Evolutionary conservation across 75 land plant genomes (phyloP).

Genomic region (Pinus tabuliformis): DNA sequence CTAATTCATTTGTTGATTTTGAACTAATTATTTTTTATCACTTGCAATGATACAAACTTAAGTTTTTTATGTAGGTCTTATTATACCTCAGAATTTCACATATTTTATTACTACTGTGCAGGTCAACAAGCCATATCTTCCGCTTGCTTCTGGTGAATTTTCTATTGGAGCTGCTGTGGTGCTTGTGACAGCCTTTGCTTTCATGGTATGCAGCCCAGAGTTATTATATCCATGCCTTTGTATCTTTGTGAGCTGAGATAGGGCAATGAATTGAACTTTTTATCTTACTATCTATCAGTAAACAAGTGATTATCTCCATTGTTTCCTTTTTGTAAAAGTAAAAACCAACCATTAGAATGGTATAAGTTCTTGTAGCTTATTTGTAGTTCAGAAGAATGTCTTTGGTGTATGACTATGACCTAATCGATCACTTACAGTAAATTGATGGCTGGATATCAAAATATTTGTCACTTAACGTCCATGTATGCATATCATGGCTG

Average conservation of each 20-base stretch:
- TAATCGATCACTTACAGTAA: neutral
- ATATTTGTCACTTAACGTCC: neutral
- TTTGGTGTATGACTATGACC: neutral
- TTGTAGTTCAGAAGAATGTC: neutral
- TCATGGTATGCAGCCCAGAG: slow-evolving; percentile 50
- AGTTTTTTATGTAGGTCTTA: slow-evolving; percentile 2
- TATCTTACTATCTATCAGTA: neutral
- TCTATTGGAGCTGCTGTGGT: slow-evolving; percentile 62
- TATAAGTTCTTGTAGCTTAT: neutral
- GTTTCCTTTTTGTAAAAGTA: neutral
- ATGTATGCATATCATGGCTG: neutral
- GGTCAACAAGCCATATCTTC: slow-evolving; percentile 98
- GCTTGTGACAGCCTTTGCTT: slow-evolving; percentile 60
- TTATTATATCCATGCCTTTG: neutral
- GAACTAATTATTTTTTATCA: neutral
- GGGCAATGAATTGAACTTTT: neutral
- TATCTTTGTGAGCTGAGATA: neutral
- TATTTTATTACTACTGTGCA: slow-evolving; percentile 33
- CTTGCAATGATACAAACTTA: neutral
- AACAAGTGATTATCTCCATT: neutral
- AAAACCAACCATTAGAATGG: neutral
- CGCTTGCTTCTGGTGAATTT: slow-evolving; percentile 97
- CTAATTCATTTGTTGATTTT: neutral
- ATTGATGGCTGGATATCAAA: neutral
- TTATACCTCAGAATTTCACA: slow-evolving; percentile 1